Evolutionary conservation across 805 yeast genomes (phyloP).

Genomic region (Tetrapisispora phaffii): DNA sequence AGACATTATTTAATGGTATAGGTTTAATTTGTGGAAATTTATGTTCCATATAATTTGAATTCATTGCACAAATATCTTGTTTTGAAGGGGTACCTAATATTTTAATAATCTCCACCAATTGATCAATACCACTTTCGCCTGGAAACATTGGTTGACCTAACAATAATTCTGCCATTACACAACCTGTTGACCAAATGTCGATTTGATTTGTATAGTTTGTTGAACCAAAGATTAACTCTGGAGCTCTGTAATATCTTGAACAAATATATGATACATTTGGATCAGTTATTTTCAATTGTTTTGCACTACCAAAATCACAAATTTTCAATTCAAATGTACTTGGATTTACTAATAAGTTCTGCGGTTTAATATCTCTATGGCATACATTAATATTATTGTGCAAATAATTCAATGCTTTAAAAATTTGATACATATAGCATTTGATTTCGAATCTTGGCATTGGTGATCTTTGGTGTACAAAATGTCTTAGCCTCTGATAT

Average conservation of each 20-base stretch:
- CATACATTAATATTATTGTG: slow-evolving; percentile 68
- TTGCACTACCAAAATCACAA: slow-evolving; percentile 96
- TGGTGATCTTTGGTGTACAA: slow-evolving; percentile 55
- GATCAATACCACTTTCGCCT: slow-evolving; percentile 96
- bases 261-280: slow-evolving; percentile 95
- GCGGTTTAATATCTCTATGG: slow-evolving; percentile 95
- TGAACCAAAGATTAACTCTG: slow-evolving; percentile 95
- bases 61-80: slow-evolving; percentile 89
- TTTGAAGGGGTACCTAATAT: slow-evolving; percentile 90
- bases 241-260: slow-evolving; percentile 93
- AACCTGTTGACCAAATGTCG: slow-evolving; percentile 95
- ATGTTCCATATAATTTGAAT: slow-evolving; percentile 94
- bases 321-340: slow-evolving; percentile 73
- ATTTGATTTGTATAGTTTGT: slow-evolving; percentile 93
- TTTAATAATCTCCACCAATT: slow-evolving; percentile 91
- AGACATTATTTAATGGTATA: slow-evolving; percentile 59
- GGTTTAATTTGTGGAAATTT: slow-evolving; percentile 84
- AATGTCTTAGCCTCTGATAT: slow-evolving; percentile 82
- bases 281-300: slow-evolving; percentile 77
- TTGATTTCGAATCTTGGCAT: slow-evolving; percentile 91
- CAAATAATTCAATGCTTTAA: slow-evolving; percentile 70
- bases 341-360: slow-evolving; percentile 78
- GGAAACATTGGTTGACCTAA: slow-evolving; percentile 96
- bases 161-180: slow-evolving; percentile 94
- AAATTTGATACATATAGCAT: slow-evolving; percentile 67